Conservation (phyloP, 352 stramenopile species). For the Phytophthora capsici region DNA sequence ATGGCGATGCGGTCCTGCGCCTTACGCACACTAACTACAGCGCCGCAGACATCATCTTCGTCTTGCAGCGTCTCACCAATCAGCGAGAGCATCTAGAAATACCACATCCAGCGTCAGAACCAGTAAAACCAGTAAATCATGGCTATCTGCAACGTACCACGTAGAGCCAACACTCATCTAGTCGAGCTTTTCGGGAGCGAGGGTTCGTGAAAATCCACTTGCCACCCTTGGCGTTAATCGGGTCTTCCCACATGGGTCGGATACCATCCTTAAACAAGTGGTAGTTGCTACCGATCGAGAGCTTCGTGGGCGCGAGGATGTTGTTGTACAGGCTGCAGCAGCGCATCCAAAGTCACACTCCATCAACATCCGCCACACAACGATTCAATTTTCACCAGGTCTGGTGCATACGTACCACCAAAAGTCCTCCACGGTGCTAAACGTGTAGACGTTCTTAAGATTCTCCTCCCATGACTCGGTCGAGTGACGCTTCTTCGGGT, state of each 20-base stretch:
- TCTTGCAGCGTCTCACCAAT: constrained; percentile 96
- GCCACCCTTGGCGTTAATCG: constrained; percentile 93
- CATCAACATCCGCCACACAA: constrained; percentile 6
- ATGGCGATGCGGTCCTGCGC: constrained; percentile 95
- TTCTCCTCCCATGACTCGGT: constrained; percentile 91
- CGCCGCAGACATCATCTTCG: constrained; percentile 94
- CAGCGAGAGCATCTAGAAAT: constrained; percentile 91
- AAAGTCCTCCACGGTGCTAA: constrained; percentile 97
- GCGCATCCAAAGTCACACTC: background rate
- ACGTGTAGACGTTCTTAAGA: constrained; percentile 93
- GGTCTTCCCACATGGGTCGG: constrained; percentile 98
- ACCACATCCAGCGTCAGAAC: constrained; percentile 12
- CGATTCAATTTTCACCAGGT: background rate
- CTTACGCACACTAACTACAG: constrained; percentile 96
- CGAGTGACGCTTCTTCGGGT: constrained; percentile 90
- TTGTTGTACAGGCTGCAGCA: constrained; percentile 92
- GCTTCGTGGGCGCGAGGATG: constrained; percentile 89
- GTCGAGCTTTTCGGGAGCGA: constrained; percentile 91
- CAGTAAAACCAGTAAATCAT: background rate
- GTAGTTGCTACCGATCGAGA: constrained; percentile 95
- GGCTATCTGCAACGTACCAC: constrained; percentile 66
- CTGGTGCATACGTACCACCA: constrained; percentile 81
- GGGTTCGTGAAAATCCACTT: constrained; percentile 98
- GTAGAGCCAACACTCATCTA: constrained; percentile 97
- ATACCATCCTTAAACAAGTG: constrained; percentile 98